Base-by-base conservation (phyloP, 495 filamentous ascomycete species). In the Penicillium lagena region DNA sequence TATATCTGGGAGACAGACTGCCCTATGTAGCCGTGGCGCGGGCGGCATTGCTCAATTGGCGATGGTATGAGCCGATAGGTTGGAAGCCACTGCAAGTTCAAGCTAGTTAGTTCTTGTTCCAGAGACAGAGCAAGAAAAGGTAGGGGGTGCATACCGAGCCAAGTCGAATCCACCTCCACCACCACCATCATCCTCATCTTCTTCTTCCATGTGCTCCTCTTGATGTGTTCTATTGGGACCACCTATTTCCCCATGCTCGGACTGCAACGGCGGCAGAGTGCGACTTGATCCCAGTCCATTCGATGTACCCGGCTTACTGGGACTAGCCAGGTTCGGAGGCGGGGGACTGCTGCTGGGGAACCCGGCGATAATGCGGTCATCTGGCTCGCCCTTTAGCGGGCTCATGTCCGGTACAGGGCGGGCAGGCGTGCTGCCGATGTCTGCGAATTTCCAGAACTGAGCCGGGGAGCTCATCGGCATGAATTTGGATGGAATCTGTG, bases 391-490 rank as follows among this genome's bases (percentile, higher is more conserved):
- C 58, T 77, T 79, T n/a, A 78, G 40, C 7, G 82, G 80, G 52
- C 77, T 85, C 63, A 78, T 69, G 35, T 85, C 80, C 9, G 73
- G 64, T 29, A 73, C 68, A 1, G 79, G 73, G 46, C 79, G 78
- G 2, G 85, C 80, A 32, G 90, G 90, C 1, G 90, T 96, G 64
- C 81, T 89, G 9, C 83, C 80, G 77, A 70, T 67, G 48, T 69
- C 62, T 29, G 67, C 81, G 57, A 85, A 93, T 56, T 88, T 94
- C 91, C 91, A 97, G 68, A 96, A 97, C 13, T 91, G 89, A n/a
- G 94, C 93, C 0, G 93, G 93, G 14, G 87, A 94, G 59, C 86
- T 91, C 58, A 91, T 90, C 12, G 90, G 87, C 81, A 96, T 90
- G 66, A 90, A 93, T 59, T 91, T 89, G 54, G 89, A 95, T 3